These are phyloP conservation scores for Fusarium subtropicale DNA, from an alignment of 2,329 filamentous ascomycete species.

Conservation along the genomic window DNA sequence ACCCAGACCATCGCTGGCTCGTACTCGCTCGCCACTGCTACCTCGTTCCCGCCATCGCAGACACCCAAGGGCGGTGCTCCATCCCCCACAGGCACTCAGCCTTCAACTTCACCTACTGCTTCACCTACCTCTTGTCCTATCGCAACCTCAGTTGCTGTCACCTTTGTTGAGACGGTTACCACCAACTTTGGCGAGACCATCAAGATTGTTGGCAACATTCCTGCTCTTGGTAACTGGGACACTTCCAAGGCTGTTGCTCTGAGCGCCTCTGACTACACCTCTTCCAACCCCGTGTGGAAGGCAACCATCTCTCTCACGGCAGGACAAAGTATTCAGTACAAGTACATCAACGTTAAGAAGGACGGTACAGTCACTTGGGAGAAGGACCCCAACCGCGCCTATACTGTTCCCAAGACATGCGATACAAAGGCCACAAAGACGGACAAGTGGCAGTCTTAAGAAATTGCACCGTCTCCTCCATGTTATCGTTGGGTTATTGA, in stretches of 20 bases:
- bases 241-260: constrained; percentile 65
- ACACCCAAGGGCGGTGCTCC: constrained; percentile 55
- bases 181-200: constrained; percentile 73
- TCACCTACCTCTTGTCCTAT: constrained; percentile 52
- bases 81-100: constrained; percentile 47
- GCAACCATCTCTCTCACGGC: constrained; percentile 65
- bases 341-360: constrained; percentile 71
- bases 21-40: constrained; percentile 62
- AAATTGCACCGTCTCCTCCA: not conserved
- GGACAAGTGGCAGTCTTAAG: constrained; percentile 49
- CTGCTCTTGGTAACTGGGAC: constrained; percentile 73
- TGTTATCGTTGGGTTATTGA: not conserved
- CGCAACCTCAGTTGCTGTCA: constrained; percentile 65
- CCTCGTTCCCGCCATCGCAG: constrained; percentile 62
- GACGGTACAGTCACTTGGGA: constrained; percentile 73
- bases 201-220: constrained; percentile 70
- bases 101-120: constrained; percentile 44
- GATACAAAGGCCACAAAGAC: constrained; percentile 44
- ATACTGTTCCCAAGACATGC: constrained; percentile 50
- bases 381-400: constrained; percentile 64
- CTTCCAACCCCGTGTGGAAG: constrained; percentile 70
- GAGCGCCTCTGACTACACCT: constrained; percentile 68
- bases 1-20: constrained; percentile 60
- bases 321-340: constrained; percentile 71
- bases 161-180: constrained; percentile 68